Base-by-base conservation (phyloP, 2,329 filamentous ascomycete species). In the Ceratocystiopsis brevicomis region DNA sequence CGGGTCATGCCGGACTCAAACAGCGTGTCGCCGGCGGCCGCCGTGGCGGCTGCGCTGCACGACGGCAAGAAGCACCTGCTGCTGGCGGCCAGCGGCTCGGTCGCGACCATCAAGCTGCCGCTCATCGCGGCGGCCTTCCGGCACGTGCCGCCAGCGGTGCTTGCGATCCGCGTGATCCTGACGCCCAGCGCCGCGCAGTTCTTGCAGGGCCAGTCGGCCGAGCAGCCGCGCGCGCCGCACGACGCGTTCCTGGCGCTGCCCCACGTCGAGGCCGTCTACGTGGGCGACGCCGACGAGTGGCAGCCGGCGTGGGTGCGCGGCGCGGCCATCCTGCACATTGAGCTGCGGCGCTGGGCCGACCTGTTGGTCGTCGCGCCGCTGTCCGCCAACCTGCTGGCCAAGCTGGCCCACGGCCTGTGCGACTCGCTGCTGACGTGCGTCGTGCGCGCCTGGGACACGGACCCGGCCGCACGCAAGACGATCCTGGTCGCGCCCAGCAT, bases 21-120 rank as follows among this genome's bases (percentile, higher is more conserved):
- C 6, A 10, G 2, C 25, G 5, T 30, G 10, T 48, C 48, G 21
- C 40, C 47, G 16, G 57, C 61, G 0, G 54, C 54, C 38, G 52
- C 49, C 1, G 59, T 64, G 15, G 54, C 59, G 3, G 46, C 50
- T 16, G 52, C 59, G 4, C 52, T 56, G 21, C 35, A 47, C 30
- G 63, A 66, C 41, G 59, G 59, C 48, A 66, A 65, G 46, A 53
- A 52, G 13, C 64, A 67, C 43, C 52, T 67, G 13, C 53, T 67
- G 1, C 55, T 67, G 6, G 62, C 64, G 0, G 61, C 61, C 9
- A 49, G 46, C 25, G 48, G 65, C 25, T 67, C 81, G 1, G 84
- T 93, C n/a, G 87, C 87, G 14, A 85, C 82, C 8, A 93, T 94
- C 54, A 95, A 95, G 56, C 63, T 85, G 3, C 76, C 76, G 2